Conservation (phyloP, 331 rosid species). For the Arachis monticola region DNA sequence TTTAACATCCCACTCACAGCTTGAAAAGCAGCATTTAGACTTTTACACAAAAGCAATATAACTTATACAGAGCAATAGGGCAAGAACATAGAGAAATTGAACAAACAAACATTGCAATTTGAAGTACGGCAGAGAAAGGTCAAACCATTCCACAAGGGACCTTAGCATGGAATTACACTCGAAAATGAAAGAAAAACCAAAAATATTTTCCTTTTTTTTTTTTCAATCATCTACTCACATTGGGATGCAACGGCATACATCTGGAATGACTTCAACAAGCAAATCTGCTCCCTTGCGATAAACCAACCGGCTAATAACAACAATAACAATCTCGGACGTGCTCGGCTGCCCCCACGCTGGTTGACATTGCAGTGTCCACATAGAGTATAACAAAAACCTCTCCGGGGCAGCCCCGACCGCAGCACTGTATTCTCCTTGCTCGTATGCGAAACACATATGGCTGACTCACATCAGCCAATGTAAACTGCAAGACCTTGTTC, state of each 20-base stretch:
- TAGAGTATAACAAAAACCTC: slow-evolving; percentile 92
- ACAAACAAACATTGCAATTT: slow-evolving; percentile 31
- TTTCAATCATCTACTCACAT: slow-evolving; percentile 64
- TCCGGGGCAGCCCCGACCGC: slow-evolving; percentile 86
- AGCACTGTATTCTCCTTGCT: slow-evolving; percentile 95
- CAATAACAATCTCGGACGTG: slow-evolving; percentile 62
- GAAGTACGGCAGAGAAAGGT: neutral
- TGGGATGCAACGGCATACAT: slow-evolving; percentile 78
- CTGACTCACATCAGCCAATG: slow-evolving; percentile 89
- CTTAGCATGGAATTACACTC: neutral
- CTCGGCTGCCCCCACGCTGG: slow-evolving; percentile 70
- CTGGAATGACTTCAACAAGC: slow-evolving; percentile 94
- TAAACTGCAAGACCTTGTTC: slow-evolving; percentile 97
- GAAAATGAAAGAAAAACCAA: neutral
- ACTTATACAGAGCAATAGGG: neutral
- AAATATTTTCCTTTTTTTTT: neutral
- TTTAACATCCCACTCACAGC: slow-evolving; percentile 25
- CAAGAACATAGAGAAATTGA: neutral
- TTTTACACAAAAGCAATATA: slow-evolving; percentile 1
- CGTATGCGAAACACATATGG: slow-evolving; percentile 95
- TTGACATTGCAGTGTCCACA: slow-evolving; percentile 93
- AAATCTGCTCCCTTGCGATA: slow-evolving; percentile 95
- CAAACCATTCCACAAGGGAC: slow-evolving; percentile 6
- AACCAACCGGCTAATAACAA: slow-evolving; percentile 92
- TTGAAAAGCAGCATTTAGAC: neutral